Evolutionary conservation across 805 yeast genomes (phyloP).

Genomic region (Kluyveromyces nonfermentans): DNA sequence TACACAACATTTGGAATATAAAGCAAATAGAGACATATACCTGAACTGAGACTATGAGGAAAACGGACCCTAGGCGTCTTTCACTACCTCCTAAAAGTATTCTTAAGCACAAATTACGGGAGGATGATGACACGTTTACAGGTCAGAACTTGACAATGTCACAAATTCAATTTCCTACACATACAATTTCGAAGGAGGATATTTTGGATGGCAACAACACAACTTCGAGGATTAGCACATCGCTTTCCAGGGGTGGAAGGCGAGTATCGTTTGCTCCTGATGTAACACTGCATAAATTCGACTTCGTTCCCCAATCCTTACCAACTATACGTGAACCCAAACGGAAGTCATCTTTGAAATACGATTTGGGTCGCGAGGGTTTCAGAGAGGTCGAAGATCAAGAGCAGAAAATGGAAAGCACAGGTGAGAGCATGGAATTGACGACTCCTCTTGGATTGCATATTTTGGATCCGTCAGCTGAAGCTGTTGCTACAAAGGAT

Average conservation of each 20-base stretch:
- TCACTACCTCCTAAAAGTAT: conserved; percentile 6
- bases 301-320: conserved; percentile 25
- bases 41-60: background rate
- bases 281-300: conserved; percentile 54
- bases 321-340: conserved; percentile 14
- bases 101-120: conserved; percentile 5
- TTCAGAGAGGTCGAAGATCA: background rate
- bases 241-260: conserved; percentile 26
- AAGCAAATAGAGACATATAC: background rate
- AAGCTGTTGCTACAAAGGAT: background rate
- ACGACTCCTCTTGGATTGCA: conserved; percentile 1
- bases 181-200: conserved; percentile 7
- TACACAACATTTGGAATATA: background rate
- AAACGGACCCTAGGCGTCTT: background rate
- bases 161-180: conserved; percentile 6
- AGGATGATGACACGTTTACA: conserved; percentile 1
- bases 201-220: conserved; percentile 22
- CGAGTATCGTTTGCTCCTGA: conserved; percentile 74
- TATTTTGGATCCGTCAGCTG: background rate
- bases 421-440: conserved; percentile 4
- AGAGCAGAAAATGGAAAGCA: background rate
- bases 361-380: no score
- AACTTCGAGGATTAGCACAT: conserved; percentile 20
- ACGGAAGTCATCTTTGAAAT: conserved; percentile 8
- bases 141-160: conserved; percentile 7